These are phyloP conservation scores for Starmerella apicola DNA, from an alignment of 805 yeast genomes.

Conservation along the genomic window DNA sequence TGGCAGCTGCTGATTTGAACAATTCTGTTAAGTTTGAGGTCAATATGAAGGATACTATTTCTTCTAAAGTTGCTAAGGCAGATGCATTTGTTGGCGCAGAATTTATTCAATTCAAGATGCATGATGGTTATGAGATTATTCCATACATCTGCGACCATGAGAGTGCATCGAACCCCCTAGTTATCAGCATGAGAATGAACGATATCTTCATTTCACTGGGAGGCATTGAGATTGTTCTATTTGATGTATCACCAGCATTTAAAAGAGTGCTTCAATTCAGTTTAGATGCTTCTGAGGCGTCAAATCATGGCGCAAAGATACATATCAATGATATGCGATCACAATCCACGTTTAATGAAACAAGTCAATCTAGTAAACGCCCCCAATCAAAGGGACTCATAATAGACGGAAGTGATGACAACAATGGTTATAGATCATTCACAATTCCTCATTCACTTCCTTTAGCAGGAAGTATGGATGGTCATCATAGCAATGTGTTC, in stretches of 20 bases:
- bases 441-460: neutral
- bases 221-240: neutral
- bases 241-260: neutral
- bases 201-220: neutral
- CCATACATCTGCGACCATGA: neutral
- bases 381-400: no score
- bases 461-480: neutral
- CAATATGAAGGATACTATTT: neutral
- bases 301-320: neutral
- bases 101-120: slow-evolving; percentile 3
- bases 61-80: neutral
- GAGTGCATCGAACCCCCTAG: neutral
- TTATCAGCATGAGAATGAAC: neutral
- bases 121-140: neutral
- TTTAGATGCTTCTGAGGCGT: neutral
- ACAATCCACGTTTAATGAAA: no score
- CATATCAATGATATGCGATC: neutral
- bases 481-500: neutral
- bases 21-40: slow-evolving; percentile 5
- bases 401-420: neutral
- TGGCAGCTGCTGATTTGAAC: slow-evolving; percentile 2
- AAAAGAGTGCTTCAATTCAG: slow-evolving; percentile 4
- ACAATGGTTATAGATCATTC: no score
- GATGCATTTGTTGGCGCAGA: slow-evolving; percentile 2
- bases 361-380: neutral